Evolutionary conservation across 768 basidiomycete genomes (phyloP).

Genomic region (Amanita rubescens): DNA sequence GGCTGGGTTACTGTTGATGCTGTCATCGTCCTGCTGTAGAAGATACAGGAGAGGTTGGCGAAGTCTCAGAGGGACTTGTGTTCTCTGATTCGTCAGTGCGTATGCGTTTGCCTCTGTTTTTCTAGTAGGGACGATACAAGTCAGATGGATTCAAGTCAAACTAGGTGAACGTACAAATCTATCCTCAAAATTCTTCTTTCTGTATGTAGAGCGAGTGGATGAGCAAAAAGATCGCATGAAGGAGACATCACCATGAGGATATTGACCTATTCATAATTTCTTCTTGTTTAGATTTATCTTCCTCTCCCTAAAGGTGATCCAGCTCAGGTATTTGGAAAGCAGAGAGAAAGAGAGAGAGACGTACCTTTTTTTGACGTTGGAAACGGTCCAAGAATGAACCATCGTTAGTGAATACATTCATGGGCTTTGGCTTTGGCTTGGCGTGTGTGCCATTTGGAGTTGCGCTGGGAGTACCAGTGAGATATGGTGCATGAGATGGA

Average conservation of each 20-base stretch:
- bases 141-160: neutral
- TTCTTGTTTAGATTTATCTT: conserved; percentile 47
- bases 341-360: conserved; percentile 6
- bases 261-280: conserved; percentile 43
- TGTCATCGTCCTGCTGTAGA: neutral
- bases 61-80: neutral
- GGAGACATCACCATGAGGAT: conserved; percentile 5
- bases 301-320: conserved; percentile 39
- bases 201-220: conserved; percentile 17
- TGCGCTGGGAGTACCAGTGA: neutral
- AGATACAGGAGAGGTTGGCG: neutral
- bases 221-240: conserved; percentile 2
- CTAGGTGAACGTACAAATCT: conserved; percentile 44
- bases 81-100: conserved; percentile 22
- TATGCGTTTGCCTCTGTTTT: conserved; percentile 52
- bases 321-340: neutral
- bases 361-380: conserved; percentile 49
- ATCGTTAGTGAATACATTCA: conserved; percentile 62
- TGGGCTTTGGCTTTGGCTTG: conserved; percentile 33
- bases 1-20: neutral
- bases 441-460: conserved; percentile 7
- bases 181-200: conserved; percentile 53
- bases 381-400: conserved; percentile 63
- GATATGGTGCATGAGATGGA: neutral
- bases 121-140: conserved; percentile 26